phyloP scores from a whole-genome alignment of 148 eudicot genomes.

The Spergularia bocconei region DNA sequence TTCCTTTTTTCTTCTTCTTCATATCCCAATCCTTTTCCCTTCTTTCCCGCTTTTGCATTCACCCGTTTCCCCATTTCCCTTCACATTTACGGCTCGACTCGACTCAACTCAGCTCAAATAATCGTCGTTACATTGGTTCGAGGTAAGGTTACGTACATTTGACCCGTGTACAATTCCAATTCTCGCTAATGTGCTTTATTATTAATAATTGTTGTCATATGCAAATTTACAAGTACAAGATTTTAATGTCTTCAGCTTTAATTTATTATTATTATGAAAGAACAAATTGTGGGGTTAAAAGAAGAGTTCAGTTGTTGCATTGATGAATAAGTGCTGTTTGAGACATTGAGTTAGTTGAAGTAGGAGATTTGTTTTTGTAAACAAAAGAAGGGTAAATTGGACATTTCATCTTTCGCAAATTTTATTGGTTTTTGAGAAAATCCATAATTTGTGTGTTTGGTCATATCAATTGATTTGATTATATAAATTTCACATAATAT shows the following conservation, averaged over 20 bases:
- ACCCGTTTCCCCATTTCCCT: neutral
- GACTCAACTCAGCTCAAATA: no score
- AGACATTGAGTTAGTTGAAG: slow-evolving; percentile 6
- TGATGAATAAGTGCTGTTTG: slow-evolving; percentile 11
- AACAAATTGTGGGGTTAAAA: neutral
- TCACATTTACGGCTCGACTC: no score
- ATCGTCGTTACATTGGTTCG: no score
- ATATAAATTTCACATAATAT: neutral
- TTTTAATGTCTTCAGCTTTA: no score
- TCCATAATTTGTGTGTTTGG: slow-evolving; percentile 8
- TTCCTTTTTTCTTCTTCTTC: neutral
- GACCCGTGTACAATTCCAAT: no score
- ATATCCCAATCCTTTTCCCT: slow-evolving; percentile 2
- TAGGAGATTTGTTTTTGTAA: neutral
- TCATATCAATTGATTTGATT: slow-evolving; percentile 27
- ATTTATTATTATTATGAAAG: no score
- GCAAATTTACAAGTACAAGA: no score
- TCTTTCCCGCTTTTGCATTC: slow-evolving; percentile 21
- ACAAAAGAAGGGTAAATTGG: neutral
- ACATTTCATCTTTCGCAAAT: neutral
- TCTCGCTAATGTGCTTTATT: no score
- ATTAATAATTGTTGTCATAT: no score
- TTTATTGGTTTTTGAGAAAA: neutral
- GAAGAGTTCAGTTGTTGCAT: slow-evolving; percentile 14
- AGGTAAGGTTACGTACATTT: no score